Conservation (phyloP, 2,329 filamentous ascomycete genomes). For the Fusarium sp. region DNA sequence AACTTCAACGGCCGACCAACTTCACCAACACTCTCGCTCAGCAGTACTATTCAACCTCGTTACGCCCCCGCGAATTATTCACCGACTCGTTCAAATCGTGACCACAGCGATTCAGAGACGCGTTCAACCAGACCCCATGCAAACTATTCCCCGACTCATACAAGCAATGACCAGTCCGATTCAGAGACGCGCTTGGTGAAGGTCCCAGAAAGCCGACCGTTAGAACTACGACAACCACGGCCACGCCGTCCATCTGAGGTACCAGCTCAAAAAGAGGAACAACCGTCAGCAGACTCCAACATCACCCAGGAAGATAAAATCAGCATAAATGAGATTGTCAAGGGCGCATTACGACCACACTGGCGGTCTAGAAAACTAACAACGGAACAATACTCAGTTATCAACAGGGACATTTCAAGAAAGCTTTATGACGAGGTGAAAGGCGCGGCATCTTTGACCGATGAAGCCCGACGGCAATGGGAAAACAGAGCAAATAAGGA, state of each 20-base stretch:
- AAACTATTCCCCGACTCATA: constrained; percentile 70
- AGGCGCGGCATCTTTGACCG: constrained; percentile 66
- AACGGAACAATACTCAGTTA: constrained; percentile 89
- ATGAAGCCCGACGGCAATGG: constrained; percentile 73
- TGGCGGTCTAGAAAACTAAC: constrained; percentile 83
- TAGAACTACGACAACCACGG: constrained; percentile 64
- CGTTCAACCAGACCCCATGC: constrained; percentile 57
- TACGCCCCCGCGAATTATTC: constrained; percentile 81
- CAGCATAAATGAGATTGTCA: constrained; percentile 89
- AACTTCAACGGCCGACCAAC: constrained; percentile 63
- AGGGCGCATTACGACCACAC: constrained; percentile 80
- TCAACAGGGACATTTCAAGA: constrained; percentile 89
- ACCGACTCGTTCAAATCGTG: constrained; percentile 49
- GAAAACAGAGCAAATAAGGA: constrained; percentile 81
- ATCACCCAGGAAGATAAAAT: constrained; percentile 87
- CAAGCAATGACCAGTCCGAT: constrained; percentile 32
- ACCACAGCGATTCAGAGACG: constrained; percentile 44
- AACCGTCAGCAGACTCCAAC: constrained; percentile 70
- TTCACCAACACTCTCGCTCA: constrained; percentile 73
- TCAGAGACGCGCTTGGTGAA: constrained; percentile 32
- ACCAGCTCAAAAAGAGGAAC: constrained; percentile 64
- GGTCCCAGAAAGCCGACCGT: constrained; percentile 45
- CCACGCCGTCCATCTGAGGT: constrained; percentile 57
- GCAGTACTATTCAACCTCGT: constrained; percentile 76
- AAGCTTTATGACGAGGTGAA: constrained; percentile 80